These are phyloP conservation scores for Friedmanniomyces endolithicus DNA, from an alignment of 495 filamentous ascomycete genomes.

Conservation along the genomic window DNA sequence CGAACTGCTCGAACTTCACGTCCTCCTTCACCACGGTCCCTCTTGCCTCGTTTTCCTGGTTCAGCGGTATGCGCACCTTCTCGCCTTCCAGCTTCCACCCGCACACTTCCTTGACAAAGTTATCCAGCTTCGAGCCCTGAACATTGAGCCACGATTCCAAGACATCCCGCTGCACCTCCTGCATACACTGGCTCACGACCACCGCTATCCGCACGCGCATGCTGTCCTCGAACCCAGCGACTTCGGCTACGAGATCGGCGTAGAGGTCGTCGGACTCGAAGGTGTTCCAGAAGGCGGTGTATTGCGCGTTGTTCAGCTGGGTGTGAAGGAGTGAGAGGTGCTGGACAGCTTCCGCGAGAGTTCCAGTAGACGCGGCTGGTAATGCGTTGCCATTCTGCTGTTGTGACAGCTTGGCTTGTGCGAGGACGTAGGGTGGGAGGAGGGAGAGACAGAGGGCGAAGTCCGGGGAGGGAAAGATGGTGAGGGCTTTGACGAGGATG, in stretches of 20 bases:
- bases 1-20: slow-evolving; percentile 85
- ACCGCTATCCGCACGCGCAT: slow-evolving; percentile 85
- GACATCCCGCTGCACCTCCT: slow-evolving; percentile 62
- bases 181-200: slow-evolving; percentile 75
- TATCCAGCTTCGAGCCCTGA: slow-evolving; percentile 54
- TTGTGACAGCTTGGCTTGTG: slow-evolving; percentile 34
- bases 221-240: slow-evolving; percentile 90
- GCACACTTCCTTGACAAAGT: slow-evolving; percentile 72
- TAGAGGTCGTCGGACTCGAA: slow-evolving; percentile 91
- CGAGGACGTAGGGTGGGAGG: slow-evolving; percentile 65
- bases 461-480: slow-evolving; percentile 91
- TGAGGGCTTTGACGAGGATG: slow-evolving; percentile 94
- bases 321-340: slow-evolving; percentile 75
- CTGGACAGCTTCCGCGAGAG: slow-evolving; percentile 70
- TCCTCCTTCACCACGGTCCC: slow-evolving; percentile 91
- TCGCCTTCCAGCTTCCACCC: slow-evolving; percentile 65
- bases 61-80: slow-evolving; percentile 66
- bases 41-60: slow-evolving; percentile 97
- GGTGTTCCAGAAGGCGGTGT: slow-evolving; percentile 82
- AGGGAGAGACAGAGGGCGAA: slow-evolving; percentile 90
- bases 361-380: slow-evolving; percentile 5
- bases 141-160: slow-evolving; percentile 84
- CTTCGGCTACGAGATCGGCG: slow-evolving; percentile 87
- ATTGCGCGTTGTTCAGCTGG: slow-evolving; percentile 75
- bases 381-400: slow-evolving; percentile 38